Evolutionary conservation across 1,139 yeast species (phyloP), one percentile per base, ranked within the genome.

Genomic region (Scheffersomyces stambukii): DNA sequence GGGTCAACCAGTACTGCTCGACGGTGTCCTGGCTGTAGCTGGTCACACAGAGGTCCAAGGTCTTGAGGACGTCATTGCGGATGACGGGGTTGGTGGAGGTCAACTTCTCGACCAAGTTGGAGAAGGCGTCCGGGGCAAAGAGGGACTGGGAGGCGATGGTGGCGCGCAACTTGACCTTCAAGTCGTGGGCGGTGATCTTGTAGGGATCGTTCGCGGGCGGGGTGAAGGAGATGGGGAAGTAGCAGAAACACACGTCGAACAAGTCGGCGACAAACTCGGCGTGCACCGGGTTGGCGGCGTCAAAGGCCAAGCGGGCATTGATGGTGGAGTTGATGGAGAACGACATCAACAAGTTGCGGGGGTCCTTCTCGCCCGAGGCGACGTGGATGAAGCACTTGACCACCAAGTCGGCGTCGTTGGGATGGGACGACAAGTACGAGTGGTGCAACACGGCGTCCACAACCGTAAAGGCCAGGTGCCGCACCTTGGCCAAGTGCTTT

Each of bases 151-250:
- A 70, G 0, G 88, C 67, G 24, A 91, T 69, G 6, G 85, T 82
- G 21, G 40, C 39, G 31, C 76, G 65, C 32, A 91, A 61, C 7
- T 75, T 68, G 6, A 46, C 26, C 46, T 85, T 86, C 41, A 91
- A 66, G 31, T 86, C 83, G 2, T 68, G 72, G 2, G 88, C 74
- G 0, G 95, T 77, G 37, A 88, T 84, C 37, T 80, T 77, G 51
- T 88, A 86, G 0, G 96, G 95, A 52, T 89, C 96, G 49, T 84
- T 81, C 35, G 82, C 77, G 1, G 97, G 96, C 2, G 98, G 96
- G 36, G 79, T 81, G 57, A 93, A 93, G 1, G 96, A 83, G 30
- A 93, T 89, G 4, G 99, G 99, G 58, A 89, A 93, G 58, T 93
- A 93, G 54, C 98, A 91, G 51, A 91, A 91, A 22, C 88, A 70